phyloP scores from a whole-genome alignment of 768 basidiomycete species.

The Boletus coccyginus region DNA sequence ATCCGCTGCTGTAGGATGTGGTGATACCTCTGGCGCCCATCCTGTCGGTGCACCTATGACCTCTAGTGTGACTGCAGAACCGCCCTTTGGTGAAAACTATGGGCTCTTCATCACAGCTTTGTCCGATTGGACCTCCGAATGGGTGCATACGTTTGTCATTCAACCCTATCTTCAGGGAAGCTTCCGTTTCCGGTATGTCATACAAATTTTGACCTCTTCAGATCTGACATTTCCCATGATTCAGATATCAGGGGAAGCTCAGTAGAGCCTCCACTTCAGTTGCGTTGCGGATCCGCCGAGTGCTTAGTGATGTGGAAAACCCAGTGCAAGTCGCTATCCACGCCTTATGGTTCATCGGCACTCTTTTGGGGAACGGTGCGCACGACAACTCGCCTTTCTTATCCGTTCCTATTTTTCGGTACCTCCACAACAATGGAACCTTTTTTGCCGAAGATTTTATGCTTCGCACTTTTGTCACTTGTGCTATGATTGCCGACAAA shows the following conservation, averaged over 20 bases:
- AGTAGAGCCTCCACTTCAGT: slow-evolving; percentile 5
- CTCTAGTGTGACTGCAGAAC: background rate
- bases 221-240: background rate
- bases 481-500: slow-evolving; percentile 37
- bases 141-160: slow-evolving; percentile 25
- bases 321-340: slow-evolving; percentile 29
- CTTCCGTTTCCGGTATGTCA: slow-evolving; percentile 23
- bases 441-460: slow-evolving; percentile 32
- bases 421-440: slow-evolving; percentile 28
- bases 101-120: slow-evolving; percentile 8
- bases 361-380: slow-evolving; percentile 19
- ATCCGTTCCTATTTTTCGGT: slow-evolving; percentile 29
- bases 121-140: slow-evolving; percentile 26
- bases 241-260: slow-evolving; percentile 17
- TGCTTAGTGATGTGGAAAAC: slow-evolving; percentile 22
- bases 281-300: slow-evolving; percentile 19
- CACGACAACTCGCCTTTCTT: slow-evolving; percentile 23
- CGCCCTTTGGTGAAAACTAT: slow-evolving; percentile 1
- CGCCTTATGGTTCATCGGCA: slow-evolving; percentile 33
- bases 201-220: background rate
- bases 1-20: background rate
- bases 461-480: slow-evolving; percentile 33
- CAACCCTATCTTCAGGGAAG: slow-evolving; percentile 17
- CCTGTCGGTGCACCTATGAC: background rate
- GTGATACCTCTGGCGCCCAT: background rate